Percentiles rank a stretch among this genome's conserved stretches.
Conservation (phyloP, 2,329 filamentous ascomycete species). For the Knufia fluminis region DNA sequence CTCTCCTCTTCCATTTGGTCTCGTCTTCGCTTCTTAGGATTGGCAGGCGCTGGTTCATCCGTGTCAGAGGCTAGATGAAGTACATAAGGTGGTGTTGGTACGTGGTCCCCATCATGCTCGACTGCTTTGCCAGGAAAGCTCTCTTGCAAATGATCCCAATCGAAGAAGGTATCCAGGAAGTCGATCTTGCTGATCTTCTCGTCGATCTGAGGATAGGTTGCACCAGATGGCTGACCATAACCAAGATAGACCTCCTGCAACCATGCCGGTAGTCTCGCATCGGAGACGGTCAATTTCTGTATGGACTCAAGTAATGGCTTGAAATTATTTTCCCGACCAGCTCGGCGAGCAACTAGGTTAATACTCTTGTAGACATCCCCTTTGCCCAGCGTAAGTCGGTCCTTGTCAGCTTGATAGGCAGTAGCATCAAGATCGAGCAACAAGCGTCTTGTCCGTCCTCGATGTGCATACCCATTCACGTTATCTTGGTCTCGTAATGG, state of each 20-base stretch:
- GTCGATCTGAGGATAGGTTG: constrained; percentile 72
- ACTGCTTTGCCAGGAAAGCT: constrained; percentile 81
- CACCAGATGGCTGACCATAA: constrained; percentile 83
- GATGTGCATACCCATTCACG: constrained; percentile 51
- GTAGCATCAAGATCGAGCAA: constrained; percentile 72
- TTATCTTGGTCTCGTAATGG: constrained; percentile 56
- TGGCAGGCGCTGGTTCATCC: constrained; percentile 36
- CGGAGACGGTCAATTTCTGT: constrained; percentile 71
- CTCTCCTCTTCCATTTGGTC: constrained; percentile 57
- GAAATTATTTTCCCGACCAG: constrained; percentile 92
- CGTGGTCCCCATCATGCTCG: constrained; percentile 63
- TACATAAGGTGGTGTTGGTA: constrained; percentile 75
- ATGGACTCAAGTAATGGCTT: constrained; percentile 88
- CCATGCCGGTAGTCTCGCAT: constrained; percentile 81
- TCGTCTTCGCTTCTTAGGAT: constrained; percentile 76
- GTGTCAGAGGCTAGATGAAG: constrained; percentile 55
- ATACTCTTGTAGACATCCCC: constrained; percentile 72
- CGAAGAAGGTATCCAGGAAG: constrained; percentile 86
- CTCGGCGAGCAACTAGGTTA: constrained; percentile 76
- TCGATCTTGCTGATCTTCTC: constrained; percentile 73
- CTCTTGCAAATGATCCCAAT: constrained; percentile 89
- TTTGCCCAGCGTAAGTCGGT: constrained; percentile 55
- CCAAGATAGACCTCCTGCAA: constrained; percentile 96
- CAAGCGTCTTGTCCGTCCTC: constrained; percentile 57
- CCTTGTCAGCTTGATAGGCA: constrained; percentile 69